Conservation (phyloP, 805 yeast genomes). For the Yarrowia sp. region DNA sequence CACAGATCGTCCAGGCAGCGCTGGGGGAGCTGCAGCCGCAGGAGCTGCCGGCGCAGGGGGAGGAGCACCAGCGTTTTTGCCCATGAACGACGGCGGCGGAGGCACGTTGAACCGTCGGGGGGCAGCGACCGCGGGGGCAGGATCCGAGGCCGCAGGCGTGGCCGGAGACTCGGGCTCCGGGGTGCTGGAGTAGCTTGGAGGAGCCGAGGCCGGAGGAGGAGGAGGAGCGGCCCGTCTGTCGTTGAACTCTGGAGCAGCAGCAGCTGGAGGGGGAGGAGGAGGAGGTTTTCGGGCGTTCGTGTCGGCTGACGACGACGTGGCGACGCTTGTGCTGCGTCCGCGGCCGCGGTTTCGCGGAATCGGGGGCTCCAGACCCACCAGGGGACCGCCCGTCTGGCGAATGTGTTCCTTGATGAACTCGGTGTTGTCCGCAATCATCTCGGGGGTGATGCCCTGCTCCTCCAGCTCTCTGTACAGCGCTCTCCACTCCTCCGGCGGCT, state of each 20-base stretch:
- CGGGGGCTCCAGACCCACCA: slow-evolving; percentile 83
- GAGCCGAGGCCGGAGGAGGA: slow-evolving; percentile 30
- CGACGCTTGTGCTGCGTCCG: slow-evolving; percentile 24
- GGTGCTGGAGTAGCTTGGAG: slow-evolving; percentile 29
- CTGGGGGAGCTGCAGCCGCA: slow-evolving; percentile 31
- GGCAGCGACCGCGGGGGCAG: slow-evolving; percentile 15
- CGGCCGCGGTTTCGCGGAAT: slow-evolving; percentile 55
- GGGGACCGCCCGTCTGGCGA: slow-evolving; percentile 68
- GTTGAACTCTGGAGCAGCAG: slow-evolving; percentile 28
- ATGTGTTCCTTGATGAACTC: slow-evolving; percentile 80
- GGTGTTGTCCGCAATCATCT: slow-evolving; percentile 83
- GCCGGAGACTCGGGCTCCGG: slow-evolving; percentile 35
- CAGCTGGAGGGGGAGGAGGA: slow-evolving; percentile 28
- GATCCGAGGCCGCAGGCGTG: slow-evolving; percentile 29
- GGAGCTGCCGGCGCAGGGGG: slow-evolving; percentile 31
- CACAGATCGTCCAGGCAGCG: slow-evolving; percentile 27
- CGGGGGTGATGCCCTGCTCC: slow-evolving; percentile 76
- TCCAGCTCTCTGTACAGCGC: slow-evolving; percentile 69
- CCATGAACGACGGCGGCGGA: slow-evolving; percentile 25
- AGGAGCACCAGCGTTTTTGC: slow-evolving; percentile 26
- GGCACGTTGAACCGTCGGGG: slow-evolving; percentile 26
- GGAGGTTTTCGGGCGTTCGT: slow-evolving; percentile 33
- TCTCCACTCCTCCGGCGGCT: slow-evolving; percentile 85
- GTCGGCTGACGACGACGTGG: slow-evolving; percentile 32
- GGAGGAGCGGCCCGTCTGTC: slow-evolving; percentile 29